Evolutionary conservation across 1,139 yeast genomes (phyloP), one percentile per base, ranked within the genome.

Genomic region (Protomyces pachydermus): DNA sequence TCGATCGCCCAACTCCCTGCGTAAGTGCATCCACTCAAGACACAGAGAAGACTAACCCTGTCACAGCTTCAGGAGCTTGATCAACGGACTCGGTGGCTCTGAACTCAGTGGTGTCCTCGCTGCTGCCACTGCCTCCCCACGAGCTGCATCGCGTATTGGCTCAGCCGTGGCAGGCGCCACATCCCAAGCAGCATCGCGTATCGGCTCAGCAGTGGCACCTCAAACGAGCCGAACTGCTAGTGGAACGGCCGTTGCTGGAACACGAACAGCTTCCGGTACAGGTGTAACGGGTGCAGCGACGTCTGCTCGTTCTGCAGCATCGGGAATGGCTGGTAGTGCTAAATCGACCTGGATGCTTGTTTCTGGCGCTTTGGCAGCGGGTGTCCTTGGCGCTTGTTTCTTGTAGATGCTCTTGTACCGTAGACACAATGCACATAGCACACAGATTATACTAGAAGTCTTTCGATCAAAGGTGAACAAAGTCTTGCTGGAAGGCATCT

Each of bases 401-500:
- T 18, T 42, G 23, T 42, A 42, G 42, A 37, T n/a, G 42, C 16
- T 37, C 42, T n/a, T 9, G 9, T 5, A 28, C 32, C 4, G 32
- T 28, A 28, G 8, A 6, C 1, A 28, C 8, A 20, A 20, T 20
- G 23, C 23, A 28, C 32, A 28, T 28, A 28, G 32, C 32, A 28
- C 14, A 14, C 4, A 16, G n/a, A 38, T 12, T 14, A 8, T 38
- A 38, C n/a, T 6, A 16, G 18, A 38, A 12, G 42, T 38, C 42
- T 14, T 38, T 10, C n/a, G 42, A 14, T 16, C 10, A 38, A 5
- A 42, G 48, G 25, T 42, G 48, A 10, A 42, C 48, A 42, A 42
- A 42, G 25, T 42, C 48, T 42, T 42, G 48, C 23, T 42, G 16
- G 12, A 58, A 58, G 12, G 62, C 62, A 20, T 58, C 20, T 25